These are phyloP conservation scores for Sclerotinia subarctica DNA, from an alignment of 2,329 filamentous ascomycete species.

Conservation along the genomic window DNA sequence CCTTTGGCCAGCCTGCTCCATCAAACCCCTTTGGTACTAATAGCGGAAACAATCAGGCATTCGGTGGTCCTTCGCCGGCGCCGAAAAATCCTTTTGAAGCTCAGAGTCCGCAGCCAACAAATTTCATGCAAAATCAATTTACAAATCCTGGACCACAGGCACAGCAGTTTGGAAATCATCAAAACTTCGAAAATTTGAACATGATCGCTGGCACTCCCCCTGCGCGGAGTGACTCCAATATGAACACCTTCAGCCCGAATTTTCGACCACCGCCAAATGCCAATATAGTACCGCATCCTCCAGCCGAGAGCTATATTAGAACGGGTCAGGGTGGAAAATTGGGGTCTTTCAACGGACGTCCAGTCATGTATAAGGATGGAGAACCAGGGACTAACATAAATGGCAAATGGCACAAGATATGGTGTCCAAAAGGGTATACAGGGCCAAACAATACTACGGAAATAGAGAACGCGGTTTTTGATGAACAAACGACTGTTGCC, in stretches of 20 bases:
- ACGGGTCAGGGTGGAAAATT: slow-evolving; percentile 42
- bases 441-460: slow-evolving; percentile 62
- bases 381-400: slow-evolving; percentile 52
- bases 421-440: slow-evolving; percentile 70
- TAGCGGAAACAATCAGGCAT: slow-evolving; percentile 41
- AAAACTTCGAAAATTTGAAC: not conserved
- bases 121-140: not conserved
- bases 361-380: slow-evolving; percentile 56
- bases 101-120: slow-evolving; percentile 9
- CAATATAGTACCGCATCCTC: slow-evolving; percentile 21
- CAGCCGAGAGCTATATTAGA: slow-evolving; percentile 29
- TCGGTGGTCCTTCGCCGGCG: slow-evolving; percentile 36
- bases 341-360: slow-evolving; percentile 59
- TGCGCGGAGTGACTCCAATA: not conserved
- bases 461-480: slow-evolving; percentile 54
- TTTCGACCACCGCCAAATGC: slow-evolving; percentile 18
- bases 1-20: slow-evolving; percentile 45
- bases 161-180: not conserved
- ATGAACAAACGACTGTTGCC: slow-evolving; percentile 56
- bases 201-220: not conserved
- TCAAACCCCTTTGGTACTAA: slow-evolving; percentile 21
- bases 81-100: slow-evolving; percentile 22
- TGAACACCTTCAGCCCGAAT: slow-evolving; percentile 16
- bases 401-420: slow-evolving; percentile 61
- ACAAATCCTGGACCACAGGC: not conserved